Evolutionary conservation across 495 filamentous ascomycete genomes (phyloP).

Genomic region (Aspergillus affinis): DNA sequence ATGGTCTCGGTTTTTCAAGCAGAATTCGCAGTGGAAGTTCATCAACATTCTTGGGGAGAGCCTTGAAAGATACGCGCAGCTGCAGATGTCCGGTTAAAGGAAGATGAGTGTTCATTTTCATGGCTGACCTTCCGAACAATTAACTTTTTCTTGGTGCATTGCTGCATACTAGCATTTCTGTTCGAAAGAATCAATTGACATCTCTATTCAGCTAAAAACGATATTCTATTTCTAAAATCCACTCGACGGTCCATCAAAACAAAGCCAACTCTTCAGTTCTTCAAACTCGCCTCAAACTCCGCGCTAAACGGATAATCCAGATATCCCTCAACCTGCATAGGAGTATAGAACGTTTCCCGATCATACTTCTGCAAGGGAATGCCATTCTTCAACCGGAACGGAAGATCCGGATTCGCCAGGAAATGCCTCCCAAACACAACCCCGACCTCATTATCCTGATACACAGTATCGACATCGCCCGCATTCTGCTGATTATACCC

Average conservation of each 20-base stretch:
- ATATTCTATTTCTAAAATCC: too few relatives aligned
- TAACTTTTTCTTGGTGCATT: too few relatives aligned
- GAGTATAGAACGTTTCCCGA: conserved; percentile 55
- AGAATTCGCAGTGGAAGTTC: conserved; percentile 8
- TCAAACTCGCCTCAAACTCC: neutral
- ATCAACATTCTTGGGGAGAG: conserved; percentile 8
- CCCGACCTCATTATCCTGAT: conserved; percentile 48
- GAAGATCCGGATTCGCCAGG: conserved; percentile 68
- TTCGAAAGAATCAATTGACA: too few relatives aligned
- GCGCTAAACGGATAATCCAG: conserved; percentile 48
- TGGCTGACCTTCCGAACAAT: too few relatives aligned
- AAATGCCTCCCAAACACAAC: conserved; percentile 64
- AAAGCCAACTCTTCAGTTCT: too few relatives aligned
- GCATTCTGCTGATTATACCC: conserved; percentile 44
- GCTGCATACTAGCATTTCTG: too few relatives aligned
- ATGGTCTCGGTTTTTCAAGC: conserved; percentile 7
- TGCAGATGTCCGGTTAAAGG: neutral
- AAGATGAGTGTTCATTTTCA: neutral
- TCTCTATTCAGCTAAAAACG: too few relatives aligned
- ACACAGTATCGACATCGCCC: conserved; percentile 47
- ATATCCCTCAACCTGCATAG: conserved; percentile 49
- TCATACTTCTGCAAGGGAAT: conserved; percentile 54
- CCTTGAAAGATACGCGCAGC: neutral
- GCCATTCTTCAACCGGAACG: conserved; percentile 55
- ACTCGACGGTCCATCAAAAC: too few relatives aligned